Conservation (phyloP, 106 monocot species). For the Gastrodia elata region DNA sequence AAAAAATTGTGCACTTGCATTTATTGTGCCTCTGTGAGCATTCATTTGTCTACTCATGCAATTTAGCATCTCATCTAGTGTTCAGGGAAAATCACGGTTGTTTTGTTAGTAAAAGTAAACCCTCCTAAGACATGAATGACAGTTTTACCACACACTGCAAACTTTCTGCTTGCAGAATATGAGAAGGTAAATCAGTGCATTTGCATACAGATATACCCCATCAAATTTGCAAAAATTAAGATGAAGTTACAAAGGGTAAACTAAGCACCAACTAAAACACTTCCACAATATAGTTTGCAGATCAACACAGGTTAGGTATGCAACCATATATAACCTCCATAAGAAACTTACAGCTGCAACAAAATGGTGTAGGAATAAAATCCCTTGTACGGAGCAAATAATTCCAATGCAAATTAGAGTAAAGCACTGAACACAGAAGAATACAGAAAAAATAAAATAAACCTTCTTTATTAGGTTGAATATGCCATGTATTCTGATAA, state of each 20-base stretch:
- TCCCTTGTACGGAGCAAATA: neutral
- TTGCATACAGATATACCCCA: neutral
- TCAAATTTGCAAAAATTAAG: neutral
- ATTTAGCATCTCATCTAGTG: neutral
- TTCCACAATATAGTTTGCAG: neutral
- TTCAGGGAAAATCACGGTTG: neutral
- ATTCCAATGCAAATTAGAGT: neutral
- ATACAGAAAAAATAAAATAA: neutral
- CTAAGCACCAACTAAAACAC: neutral
- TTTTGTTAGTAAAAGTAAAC: neutral
- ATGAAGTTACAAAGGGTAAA: neutral
- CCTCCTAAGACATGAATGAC: neutral
- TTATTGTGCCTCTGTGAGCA: neutral
- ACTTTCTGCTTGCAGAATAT: neutral
- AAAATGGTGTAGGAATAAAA: neutral
- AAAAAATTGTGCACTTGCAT: neutral
- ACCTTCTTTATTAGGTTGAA: neutral
- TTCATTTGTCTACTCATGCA: neutral
- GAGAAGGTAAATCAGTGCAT: neutral
- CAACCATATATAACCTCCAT: neutral
- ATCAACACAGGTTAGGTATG: neutral
- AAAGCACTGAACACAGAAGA: neutral
- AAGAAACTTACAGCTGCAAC: neutral
- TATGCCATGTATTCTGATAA: neutral
- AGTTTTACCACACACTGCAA: constrained; percentile 1